These are phyloP conservation scores for Amoeboaphelidium occidentale DNA, from an alignment of 371 early-diverging fungal species.

Conservation along the genomic window DNA sequence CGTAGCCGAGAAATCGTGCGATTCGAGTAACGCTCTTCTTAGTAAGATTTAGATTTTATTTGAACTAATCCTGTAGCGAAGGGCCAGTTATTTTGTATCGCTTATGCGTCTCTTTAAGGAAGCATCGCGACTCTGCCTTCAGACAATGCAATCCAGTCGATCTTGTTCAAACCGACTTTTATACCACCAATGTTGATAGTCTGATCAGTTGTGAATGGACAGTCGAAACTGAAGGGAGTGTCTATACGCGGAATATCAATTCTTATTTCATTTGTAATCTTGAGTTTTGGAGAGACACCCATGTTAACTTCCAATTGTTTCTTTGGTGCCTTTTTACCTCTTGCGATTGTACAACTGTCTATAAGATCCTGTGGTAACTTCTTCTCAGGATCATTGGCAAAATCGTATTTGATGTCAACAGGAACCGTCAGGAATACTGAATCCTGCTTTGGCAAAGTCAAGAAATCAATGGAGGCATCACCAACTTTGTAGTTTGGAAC, in stretches of 20 bases:
- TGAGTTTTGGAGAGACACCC: neutral
- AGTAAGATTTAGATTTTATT: too few relatives aligned
- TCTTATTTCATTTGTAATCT: neutral
- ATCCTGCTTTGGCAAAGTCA: neutral
- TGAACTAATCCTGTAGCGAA: too few relatives aligned
- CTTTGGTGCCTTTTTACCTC: neutral
- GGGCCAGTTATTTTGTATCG: too few relatives aligned
- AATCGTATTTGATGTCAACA: neutral
- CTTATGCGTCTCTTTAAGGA: too few relatives aligned
- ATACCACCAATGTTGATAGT: neutral
- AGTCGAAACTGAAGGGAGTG: neutral
- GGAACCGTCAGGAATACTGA: neutral
- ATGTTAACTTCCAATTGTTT: neutral
- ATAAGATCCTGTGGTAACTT: neutral
- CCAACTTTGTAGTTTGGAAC: neutral
- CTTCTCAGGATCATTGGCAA: neutral
- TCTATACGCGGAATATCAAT: neutral
- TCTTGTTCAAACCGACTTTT: neutral
- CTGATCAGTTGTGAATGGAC: neutral
- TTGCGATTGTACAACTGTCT: neutral
- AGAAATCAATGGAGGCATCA: neutral
- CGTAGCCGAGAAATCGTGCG: too few relatives aligned
- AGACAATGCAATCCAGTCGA: neutral
- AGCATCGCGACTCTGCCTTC: too few relatives aligned
- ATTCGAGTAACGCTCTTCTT: too few relatives aligned